Evolutionary conservation across 225 moss, liverwort and hornwort genomes (phyloP), one percentile per base, ranked within the genome.

Genomic region (Antitrichia curtipendula): DNA sequence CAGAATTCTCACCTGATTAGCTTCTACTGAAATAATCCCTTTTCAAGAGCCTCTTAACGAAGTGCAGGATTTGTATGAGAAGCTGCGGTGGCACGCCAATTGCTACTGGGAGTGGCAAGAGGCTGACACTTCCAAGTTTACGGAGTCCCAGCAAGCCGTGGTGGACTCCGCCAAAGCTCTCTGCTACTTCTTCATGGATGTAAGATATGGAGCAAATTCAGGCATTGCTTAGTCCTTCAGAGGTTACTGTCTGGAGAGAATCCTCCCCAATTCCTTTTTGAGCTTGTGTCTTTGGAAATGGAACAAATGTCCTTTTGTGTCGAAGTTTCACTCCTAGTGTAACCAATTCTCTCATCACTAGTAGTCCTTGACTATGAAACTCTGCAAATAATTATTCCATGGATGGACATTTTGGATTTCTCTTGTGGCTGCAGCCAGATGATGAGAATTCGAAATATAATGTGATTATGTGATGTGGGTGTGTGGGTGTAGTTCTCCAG

Each of bases 61-160:
- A 54, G 10, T 78, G 89, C 89, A 92, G 90, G 92, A 89, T 66
- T 87, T 92, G 85, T 90, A 85, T 41, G 85, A 87, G 83, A 92
- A 83, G 49, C 85, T 92, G 29, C 87, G 87, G 31, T 82, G 90
- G 87, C 90, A 92, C 75, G 87, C 90, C 61, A 87, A 87, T 61
- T 89, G 92, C 75, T 92, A 87, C 75, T 63, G 43, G 80, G 85
- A 89, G 61, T 92, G 87, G 90, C 87, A 87, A 65, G 79, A 77
- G 41, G 82, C 82, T 34, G 89, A 89, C 22, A 60, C 74, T 34
- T 59, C 90, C 78, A 86, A 83, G 84, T 75, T 83, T 36, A 11
- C 78, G 53, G 87, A 89, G 83, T 68, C 77, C 4, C 85, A 92
- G 82, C 78, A 90, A 85, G 89, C 68, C 13, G 10, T 90, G 20